These are phyloP conservation scores for Penicillium maclennaniae DNA, from an alignment of 495 filamentous ascomycete genomes.

Conservation along the genomic window DNA sequence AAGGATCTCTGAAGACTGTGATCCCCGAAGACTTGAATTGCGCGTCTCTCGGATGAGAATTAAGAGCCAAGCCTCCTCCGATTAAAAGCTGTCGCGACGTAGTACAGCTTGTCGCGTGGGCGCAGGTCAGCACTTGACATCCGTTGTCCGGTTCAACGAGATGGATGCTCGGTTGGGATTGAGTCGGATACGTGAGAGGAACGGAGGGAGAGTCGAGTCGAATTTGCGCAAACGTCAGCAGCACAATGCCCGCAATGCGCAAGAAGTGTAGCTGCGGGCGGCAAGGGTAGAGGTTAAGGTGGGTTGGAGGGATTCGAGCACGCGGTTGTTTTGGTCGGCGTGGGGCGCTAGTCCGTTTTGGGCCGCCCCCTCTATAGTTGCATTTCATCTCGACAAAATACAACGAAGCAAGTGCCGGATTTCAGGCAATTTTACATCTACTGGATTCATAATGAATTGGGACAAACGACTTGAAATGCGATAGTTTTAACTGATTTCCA, in stretches of 20 bases:
- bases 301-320: constrained; percentile 34
- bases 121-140: neutral
- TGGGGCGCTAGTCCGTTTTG: constrained; percentile 43
- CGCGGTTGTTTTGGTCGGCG: constrained; percentile 51
- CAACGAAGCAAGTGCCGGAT: neutral
- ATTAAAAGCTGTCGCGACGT: constrained; percentile 3
- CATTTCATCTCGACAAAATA: neutral
- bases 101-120: constrained; percentile 9
- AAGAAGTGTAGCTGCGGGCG: constrained; percentile 16
- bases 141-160: constrained; percentile 4
- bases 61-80: neutral
- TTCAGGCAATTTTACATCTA: too few relatives aligned
- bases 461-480: too few relatives aligned
- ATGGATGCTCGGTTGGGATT: neutral
- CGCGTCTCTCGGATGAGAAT: constrained; percentile 1
- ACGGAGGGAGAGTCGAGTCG: neutral
- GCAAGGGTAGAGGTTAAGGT: constrained; percentile 20
- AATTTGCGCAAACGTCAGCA: neutral
- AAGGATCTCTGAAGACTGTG: neutral
- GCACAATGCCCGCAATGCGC: constrained; percentile 12
- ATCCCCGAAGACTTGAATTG: neutral
- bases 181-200: neutral
- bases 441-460: too few relatives aligned
- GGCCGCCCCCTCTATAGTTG: constrained; percentile 14
- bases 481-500: neutral